Evolutionary conservation across 106 monocot species (phyloP).

Genomic region (Narthecium ossifragum): DNA sequence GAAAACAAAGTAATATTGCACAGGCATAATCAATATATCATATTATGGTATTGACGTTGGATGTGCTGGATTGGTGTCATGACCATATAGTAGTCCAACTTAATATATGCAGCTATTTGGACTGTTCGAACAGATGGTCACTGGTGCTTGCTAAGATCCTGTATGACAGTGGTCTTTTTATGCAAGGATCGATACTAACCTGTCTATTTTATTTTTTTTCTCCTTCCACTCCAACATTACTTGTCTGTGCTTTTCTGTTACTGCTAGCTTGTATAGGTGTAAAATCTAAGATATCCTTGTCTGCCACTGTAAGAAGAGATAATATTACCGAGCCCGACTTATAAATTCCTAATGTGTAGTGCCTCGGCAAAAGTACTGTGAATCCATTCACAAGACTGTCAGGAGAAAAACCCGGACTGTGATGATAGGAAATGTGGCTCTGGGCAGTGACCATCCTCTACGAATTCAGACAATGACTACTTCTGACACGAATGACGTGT

Average conservation of each 20-base stretch:
- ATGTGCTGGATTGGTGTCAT: neutral
- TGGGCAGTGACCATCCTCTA: slow-evolving; percentile 95
- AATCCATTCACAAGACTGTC: slow-evolving; percentile 70
- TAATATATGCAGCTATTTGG: neutral
- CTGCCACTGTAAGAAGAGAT: too few relatives aligned
- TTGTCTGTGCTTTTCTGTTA: too few relatives aligned
- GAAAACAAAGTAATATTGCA: too few relatives aligned
- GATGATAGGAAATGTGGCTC: slow-evolving; percentile 87
- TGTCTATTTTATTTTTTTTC: neutral
- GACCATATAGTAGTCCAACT: neutral
- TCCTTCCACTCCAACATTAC: too few relatives aligned
- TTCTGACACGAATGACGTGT: slow-evolving; percentile 95
- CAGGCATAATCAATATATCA: neutral
- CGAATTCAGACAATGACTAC: slow-evolving; percentile 97
- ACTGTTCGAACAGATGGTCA: neutral
- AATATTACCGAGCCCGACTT: too few relatives aligned
- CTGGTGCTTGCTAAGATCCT: neutral
- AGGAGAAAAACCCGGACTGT: slow-evolving; percentile 91
- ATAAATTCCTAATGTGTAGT: slow-evolving; percentile 37
- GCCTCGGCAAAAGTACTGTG: slow-evolving; percentile 97
- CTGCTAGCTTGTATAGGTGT: too few relatives aligned
- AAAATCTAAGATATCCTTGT: too few relatives aligned
- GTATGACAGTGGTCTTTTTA: neutral
- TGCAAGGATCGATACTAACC: neutral
- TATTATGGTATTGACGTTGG: neutral